phyloP scores from a whole-genome alignment of 495 filamentous ascomycete genomes.

The Talaromyces liani region DNA sequence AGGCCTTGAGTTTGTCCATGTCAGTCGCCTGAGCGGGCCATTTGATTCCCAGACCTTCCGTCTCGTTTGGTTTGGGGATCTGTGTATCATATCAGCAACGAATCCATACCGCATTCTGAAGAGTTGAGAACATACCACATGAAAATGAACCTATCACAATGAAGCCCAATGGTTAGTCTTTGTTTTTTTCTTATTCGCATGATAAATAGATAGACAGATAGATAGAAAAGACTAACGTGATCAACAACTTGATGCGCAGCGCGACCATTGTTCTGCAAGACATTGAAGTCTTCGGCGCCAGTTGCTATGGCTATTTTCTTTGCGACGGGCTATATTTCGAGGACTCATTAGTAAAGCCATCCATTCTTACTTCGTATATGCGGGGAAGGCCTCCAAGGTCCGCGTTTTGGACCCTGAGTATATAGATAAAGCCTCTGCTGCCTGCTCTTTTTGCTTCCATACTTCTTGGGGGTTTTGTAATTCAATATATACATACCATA shows the following conservation, averaged over 20 bases:
- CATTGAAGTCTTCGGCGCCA: slow-evolving; percentile 76
- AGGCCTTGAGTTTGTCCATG: slow-evolving; percentile 75
- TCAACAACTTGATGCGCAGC: slow-evolving; percentile 92
- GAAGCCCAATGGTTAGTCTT: neutral
- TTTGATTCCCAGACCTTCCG: slow-evolving; percentile 68
- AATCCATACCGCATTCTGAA: neutral
- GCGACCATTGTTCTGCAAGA: slow-evolving; percentile 93
- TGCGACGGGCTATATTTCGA: slow-evolving; percentile 57
- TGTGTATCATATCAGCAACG: slow-evolving; percentile 18
- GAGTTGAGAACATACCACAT: slow-evolving; percentile 58
- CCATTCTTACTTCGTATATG: neutral
- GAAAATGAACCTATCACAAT: slow-evolving; percentile 69
- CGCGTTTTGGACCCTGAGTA: neutral
- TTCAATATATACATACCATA: slow-evolving; percentile 46
- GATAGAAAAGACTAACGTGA: slow-evolving; percentile 54
- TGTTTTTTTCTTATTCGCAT: neutral
- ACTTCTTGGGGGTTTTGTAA: slow-evolving; percentile 1
- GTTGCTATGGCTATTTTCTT: slow-evolving; percentile 78
- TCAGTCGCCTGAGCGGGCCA: slow-evolving; percentile 76
- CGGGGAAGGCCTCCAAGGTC: neutral
- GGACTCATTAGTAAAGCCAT: neutral
- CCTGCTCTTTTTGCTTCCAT: neutral
- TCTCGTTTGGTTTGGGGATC: slow-evolving; percentile 92
- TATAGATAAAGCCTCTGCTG: slow-evolving; percentile 9
- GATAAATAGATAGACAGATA: neutral